These are phyloP conservation scores for Pneumocystis sp. DNA, from an alignment of 1,139 yeast genomes.

Conservation along the genomic window DNA sequence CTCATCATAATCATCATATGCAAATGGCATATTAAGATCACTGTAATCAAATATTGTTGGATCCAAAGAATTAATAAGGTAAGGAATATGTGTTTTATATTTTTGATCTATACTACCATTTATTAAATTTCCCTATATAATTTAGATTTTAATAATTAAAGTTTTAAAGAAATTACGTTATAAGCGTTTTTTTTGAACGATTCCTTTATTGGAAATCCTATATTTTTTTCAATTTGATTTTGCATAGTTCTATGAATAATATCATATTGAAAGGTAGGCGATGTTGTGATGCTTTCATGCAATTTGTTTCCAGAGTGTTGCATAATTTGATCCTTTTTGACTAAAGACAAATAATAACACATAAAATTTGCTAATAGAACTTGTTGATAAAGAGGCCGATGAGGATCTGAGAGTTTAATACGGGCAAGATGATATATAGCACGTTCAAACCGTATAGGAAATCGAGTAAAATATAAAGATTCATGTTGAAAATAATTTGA, in stretches of 20 bases:
- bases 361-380: slow-evolving; percentile 85
- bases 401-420: slow-evolving; percentile 82
- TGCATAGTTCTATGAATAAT: not conserved
- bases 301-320: not conserved
- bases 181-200: not conserved
- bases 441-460: slow-evolving; percentile 88
- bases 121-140: not conserved
- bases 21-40: not conserved
- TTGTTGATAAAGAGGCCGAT: slow-evolving; percentile 79
- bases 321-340: slow-evolving; percentile 42
- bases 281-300: not conserved
- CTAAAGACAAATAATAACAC: slow-evolving; percentile 91
- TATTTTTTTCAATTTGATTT: not conserved
- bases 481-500: not conserved
- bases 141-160: not conserved
- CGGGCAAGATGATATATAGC: slow-evolving; percentile 89
- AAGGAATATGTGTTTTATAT: not conserved
- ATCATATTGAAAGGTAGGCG: not conserved
- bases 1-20: not conserved
- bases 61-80: not conserved
- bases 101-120: not conserved
- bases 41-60: not conserved
- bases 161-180: not conserved
- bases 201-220: not conserved
- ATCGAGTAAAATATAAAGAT: slow-evolving; percentile 29